phyloP scores from a whole-genome alignment of 768 basidiomycete species.

The Phaeolepiota aurea region DNA sequence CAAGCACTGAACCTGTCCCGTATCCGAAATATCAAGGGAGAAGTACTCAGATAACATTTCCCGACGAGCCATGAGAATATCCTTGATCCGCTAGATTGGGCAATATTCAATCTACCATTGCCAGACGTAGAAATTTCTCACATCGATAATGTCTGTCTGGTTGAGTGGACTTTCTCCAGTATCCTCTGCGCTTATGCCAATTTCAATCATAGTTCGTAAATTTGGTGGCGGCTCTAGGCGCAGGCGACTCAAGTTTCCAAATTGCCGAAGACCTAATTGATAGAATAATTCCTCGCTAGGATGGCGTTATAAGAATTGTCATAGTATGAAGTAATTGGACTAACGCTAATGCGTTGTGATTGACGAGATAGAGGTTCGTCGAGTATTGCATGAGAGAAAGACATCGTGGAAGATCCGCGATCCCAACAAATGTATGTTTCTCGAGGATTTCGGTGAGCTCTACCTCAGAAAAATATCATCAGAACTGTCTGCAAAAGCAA shows the following conservation, averaged over 20 bases:
- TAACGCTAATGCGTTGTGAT: conserved; percentile 78
- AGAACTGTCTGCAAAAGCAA: not conserved
- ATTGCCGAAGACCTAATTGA: conserved; percentile 87
- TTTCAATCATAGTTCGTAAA: conserved; percentile 57
- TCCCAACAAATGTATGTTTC: conserved; percentile 87
- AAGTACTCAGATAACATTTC: conserved; percentile 95
- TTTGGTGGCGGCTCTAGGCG: conserved; percentile 79
- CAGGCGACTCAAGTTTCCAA: conserved; percentile 71
- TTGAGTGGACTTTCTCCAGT: conserved; percentile 45
- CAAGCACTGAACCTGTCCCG: conserved; percentile 64
- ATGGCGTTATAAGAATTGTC: conserved; percentile 1
- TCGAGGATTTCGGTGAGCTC: conserved; percentile 78
- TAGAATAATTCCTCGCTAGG: conserved; percentile 90
- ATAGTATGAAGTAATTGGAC: conserved; percentile 18
- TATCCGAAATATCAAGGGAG: conserved; percentile 57
- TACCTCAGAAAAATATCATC: conserved; percentile 17
- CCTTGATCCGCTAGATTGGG: conserved; percentile 46
- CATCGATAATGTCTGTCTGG: conserved; percentile 63
- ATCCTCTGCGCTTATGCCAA: conserved; percentile 71
- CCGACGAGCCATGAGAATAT: conserved; percentile 49
- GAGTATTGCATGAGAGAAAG: conserved; percentile 81
- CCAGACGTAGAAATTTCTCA: conserved; percentile 17
- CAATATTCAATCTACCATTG: not conserved
- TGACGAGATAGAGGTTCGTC: conserved; percentile 84
- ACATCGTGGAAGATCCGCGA: conserved; percentile 69